These are phyloP conservation scores for Colletotrichum somersetense DNA, from an alignment of 2,329 filamentous ascomycete genomes.

Conservation along the genomic window DNA sequence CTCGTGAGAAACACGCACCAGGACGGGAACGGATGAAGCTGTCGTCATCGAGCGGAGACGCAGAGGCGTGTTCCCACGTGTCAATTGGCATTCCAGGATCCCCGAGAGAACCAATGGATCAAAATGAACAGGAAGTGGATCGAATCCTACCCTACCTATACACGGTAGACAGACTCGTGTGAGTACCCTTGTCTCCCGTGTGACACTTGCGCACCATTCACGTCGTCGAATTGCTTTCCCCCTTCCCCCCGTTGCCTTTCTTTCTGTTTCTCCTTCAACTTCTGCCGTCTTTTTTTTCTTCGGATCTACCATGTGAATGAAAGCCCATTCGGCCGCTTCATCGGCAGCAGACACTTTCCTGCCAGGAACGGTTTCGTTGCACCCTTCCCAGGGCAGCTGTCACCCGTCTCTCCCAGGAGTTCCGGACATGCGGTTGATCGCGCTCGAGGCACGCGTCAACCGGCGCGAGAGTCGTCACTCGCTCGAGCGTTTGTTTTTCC, in stretches of 20 bases:
- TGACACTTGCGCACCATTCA: slow-evolving; percentile 40
- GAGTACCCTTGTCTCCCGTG: background rate
- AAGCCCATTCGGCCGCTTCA: slow-evolving; percentile 1
- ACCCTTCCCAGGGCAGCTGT: background rate
- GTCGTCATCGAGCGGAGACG: slow-evolving; percentile 24
- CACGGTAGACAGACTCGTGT: background rate
- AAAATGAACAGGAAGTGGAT: background rate
- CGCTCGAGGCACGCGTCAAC: background rate
- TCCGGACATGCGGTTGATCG: background rate
- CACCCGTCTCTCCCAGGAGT: background rate
- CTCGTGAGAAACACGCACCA: background rate
- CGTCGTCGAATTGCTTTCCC: background rate
- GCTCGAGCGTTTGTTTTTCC: background rate
- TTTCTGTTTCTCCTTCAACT: slow-evolving; percentile 11
- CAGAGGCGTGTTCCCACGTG: background rate
- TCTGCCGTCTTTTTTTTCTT: background rate
- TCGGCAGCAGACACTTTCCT: slow-evolving; percentile 25
- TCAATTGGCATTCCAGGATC: background rate
- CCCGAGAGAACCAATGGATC: background rate
- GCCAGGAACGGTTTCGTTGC: slow-evolving; percentile 16
- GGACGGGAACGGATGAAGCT: slow-evolving; percentile 1
- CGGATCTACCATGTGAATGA: background rate
- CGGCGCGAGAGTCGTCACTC: background rate
- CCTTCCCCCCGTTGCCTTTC: background rate
- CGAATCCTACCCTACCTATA: background rate